phyloP scores from a whole-genome alignment of 805 yeast genomes.

The Wickerhamomyces bisporus region DNA sequence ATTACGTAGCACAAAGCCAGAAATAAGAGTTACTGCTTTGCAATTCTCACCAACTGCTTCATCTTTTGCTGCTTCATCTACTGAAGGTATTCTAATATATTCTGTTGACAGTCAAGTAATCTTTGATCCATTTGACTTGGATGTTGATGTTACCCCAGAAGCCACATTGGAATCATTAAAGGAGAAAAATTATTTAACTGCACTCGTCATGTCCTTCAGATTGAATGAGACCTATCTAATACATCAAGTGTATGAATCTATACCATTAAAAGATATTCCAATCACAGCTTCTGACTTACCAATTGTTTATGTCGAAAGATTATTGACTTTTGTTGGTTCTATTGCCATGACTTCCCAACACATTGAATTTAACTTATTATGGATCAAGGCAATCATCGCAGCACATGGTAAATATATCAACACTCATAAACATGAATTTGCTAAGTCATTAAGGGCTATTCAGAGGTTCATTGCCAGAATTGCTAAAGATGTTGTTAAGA shows the following conservation, averaged over 20 bases:
- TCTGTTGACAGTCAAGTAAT: constrained; percentile 69
- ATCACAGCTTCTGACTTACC: constrained; percentile 72
- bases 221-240: constrained; percentile 76
- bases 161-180: constrained; percentile 56
- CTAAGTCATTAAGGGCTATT: constrained; percentile 59
- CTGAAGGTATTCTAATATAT: constrained; percentile 84
- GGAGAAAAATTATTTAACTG: constrained; percentile 58
- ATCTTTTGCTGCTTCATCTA: constrained; percentile 90
- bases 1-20: constrained; percentile 70
- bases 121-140: constrained; percentile 95
- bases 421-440: constrained; percentile 54
- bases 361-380: constrained; percentile 73
- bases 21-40: constrained; percentile 72
- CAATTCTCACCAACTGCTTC: constrained; percentile 86
- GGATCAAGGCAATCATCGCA: constrained; percentile 69
- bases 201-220: constrained; percentile 90
- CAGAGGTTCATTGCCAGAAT: constrained; percentile 71
- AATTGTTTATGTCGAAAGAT: constrained; percentile 60
- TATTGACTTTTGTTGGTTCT: constrained; percentile 66
- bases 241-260: constrained; percentile 63
- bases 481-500: constrained; percentile 65
- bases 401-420: constrained; percentile 75
- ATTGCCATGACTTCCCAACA: constrained; percentile 70
- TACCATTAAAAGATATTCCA: constrained; percentile 66
- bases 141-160: constrained; percentile 85